phyloP scores from a whole-genome alignment of 2,329 filamentous ascomycete species.

The Botrytis aclada region DNA sequence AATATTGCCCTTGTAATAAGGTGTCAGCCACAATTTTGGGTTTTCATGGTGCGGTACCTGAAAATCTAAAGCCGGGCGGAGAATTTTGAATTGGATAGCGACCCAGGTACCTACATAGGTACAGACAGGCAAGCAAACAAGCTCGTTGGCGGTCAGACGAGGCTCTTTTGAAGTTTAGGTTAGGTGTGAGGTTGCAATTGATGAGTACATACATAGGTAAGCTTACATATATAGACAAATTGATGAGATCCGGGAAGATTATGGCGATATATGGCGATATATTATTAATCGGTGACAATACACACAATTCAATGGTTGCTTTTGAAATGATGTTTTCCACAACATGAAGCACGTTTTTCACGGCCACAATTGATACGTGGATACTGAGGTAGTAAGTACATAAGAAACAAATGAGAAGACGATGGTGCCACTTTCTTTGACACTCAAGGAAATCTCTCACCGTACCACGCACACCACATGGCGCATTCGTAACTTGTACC shows the following conservation, averaged over 20 bases:
- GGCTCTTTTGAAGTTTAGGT: not conserved
- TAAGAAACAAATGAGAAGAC: not conserved
- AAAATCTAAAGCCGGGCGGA: not conserved
- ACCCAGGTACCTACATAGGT: not conserved
- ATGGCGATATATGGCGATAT: not conserved
- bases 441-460: not conserved
- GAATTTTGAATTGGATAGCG: not conserved
- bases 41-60: constrained; percentile 2
- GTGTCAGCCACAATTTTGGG: not conserved
- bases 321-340: not conserved
- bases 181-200: not conserved
- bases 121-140: not conserved
- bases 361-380: not conserved
- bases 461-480: constrained; percentile 11
- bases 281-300: not conserved
- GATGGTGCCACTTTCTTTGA: not conserved
- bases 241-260: not conserved
- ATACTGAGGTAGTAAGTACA: not conserved
- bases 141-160: not conserved
- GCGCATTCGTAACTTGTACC: not conserved
- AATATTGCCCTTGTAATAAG: not conserved
- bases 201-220: no score
- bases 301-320: not conserved
- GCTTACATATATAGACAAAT: not conserved
- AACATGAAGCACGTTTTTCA: not conserved